phyloP scores from a whole-genome alignment of 345 rosid genomes.

The Kandelia obovata region DNA sequence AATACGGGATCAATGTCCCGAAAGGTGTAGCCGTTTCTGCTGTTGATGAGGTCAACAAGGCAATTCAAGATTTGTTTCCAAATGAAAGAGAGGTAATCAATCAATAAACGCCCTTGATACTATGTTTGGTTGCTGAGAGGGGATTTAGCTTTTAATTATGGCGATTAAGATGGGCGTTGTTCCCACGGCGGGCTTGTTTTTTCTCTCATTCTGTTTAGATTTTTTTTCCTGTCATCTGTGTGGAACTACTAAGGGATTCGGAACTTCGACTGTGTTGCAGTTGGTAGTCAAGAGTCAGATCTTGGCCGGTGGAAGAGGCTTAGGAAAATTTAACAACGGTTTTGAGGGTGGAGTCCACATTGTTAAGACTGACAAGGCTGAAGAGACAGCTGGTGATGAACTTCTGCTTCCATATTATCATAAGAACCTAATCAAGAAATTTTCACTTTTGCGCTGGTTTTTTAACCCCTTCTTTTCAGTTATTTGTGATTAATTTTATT shows the following conservation, averaged over 20 bases:
- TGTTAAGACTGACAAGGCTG: conserved; percentile 65
- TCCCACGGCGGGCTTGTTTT: not conserved
- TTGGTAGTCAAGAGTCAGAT: conserved; percentile 96
- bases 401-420: not conserved
- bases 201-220: not conserved
- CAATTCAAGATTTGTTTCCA: conserved; percentile 58
- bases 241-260: conserved; percentile 3
- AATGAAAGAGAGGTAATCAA: conserved; percentile 60
- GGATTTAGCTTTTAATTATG: not conserved
- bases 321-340: conserved; percentile 86
- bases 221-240: no score
- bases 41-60: conserved; percentile 53
- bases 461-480: not conserved
- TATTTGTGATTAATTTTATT: not conserved
- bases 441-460: not conserved
- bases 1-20: conserved; percentile 84
- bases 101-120: not conserved
- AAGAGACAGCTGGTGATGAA: conserved; percentile 68
- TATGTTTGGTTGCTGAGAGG: not conserved
- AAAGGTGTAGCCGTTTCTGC: conserved; percentile 85
- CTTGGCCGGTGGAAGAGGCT: conserved; percentile 98
- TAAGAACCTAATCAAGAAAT: not conserved
- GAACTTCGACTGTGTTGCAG: conserved; percentile 38
- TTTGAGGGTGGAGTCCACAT: conserved; percentile 98
- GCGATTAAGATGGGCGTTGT: not conserved